phyloP scores from a whole-genome alignment of 1,139 yeast genomes.

The Pneumocystis carinii region DNA sequence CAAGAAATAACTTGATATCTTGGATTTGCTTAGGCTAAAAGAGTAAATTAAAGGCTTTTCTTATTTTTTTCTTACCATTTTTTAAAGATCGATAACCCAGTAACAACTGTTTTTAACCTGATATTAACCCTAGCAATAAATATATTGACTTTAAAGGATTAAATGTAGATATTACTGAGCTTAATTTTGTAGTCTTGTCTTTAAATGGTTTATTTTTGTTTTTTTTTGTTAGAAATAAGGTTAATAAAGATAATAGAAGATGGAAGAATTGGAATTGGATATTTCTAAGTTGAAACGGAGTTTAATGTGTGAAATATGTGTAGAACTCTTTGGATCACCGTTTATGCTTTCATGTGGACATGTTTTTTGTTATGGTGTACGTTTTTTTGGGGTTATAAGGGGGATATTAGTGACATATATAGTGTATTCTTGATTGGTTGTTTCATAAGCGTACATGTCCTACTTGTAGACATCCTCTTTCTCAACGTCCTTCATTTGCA shows the following conservation, averaged over 20 bases:
- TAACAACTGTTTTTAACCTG: too few species aligned
- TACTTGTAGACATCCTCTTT: conserved; percentile 5
- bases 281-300: not conserved
- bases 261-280: not conserved
- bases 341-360: conserved; percentile 8
- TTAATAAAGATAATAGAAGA: not conserved
- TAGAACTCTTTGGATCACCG: conserved; percentile 5
- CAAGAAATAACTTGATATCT: conserved; percentile 96
- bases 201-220: not conserved
- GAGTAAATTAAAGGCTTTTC: not conserved
- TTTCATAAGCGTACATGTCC: conserved; percentile 8
- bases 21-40: conserved; percentile 21
- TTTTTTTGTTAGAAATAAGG: not conserved
- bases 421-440: conserved; percentile 9
- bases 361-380: conserved; percentile 5
- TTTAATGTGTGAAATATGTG: conserved; percentile 7
- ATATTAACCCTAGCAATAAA: too few species aligned
- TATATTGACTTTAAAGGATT: too few species aligned
- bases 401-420: not conserved
- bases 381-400: not conserved
- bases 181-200: not conserved
- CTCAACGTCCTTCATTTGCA: conserved; percentile 1
- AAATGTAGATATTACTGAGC: not conserved
- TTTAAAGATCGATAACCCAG: not conserved
- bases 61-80: not conserved